phyloP scores from a whole-genome alignment of 371 early-diverging fungal genomes.

The Rhizopus sp. region DNA sequence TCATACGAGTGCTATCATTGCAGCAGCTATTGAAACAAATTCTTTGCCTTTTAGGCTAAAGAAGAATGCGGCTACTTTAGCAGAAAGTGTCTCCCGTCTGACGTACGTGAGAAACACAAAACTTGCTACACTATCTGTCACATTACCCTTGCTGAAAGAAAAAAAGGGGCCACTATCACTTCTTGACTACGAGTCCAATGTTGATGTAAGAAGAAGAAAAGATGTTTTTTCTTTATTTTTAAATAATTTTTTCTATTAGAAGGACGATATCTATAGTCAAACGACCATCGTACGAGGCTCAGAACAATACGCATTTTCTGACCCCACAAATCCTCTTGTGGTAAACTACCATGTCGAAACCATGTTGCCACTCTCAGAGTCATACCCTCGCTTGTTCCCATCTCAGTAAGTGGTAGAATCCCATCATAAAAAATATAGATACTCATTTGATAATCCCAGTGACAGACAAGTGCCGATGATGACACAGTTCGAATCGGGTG shows the following conservation, averaged over 20 bases:
- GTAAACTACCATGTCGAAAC: conserved; percentile 17
- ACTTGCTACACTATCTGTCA: conserved; percentile 44
- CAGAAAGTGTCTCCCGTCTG: conserved; percentile 42
- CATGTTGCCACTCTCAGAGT: conserved; percentile 39
- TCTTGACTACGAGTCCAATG: conserved; percentile 5
- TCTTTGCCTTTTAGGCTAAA: conserved; percentile 58
- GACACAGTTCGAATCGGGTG: conserved; percentile 45
- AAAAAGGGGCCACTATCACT: conserved; percentile 16
- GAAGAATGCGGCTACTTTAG: conserved; percentile 34
- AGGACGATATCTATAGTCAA: conserved; percentile 33
- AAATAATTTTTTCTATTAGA: background rate
- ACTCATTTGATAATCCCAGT: background rate
- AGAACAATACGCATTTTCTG: conserved; percentile 16
- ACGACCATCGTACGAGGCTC: conserved; percentile 37
- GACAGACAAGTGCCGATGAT: conserved; percentile 34
- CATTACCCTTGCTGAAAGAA: conserved; percentile 51
- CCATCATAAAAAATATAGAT: background rate
- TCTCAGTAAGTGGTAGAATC: background rate
- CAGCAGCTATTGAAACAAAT: conserved; percentile 67
- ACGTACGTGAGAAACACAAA: conserved; percentile 53
- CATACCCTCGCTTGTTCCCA: conserved; percentile 41
- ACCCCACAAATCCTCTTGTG: conserved; percentile 22
- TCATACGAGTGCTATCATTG: conserved; percentile 68
- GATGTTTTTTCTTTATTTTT: background rate
- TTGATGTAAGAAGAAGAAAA: conserved; percentile 4